Percentiles rank a stretch among this genome's conserved stretches.
Evolutionary conservation across 176 grass and related monocot species (phyloP).

Genomic region (Avena atlantica): DNA sequence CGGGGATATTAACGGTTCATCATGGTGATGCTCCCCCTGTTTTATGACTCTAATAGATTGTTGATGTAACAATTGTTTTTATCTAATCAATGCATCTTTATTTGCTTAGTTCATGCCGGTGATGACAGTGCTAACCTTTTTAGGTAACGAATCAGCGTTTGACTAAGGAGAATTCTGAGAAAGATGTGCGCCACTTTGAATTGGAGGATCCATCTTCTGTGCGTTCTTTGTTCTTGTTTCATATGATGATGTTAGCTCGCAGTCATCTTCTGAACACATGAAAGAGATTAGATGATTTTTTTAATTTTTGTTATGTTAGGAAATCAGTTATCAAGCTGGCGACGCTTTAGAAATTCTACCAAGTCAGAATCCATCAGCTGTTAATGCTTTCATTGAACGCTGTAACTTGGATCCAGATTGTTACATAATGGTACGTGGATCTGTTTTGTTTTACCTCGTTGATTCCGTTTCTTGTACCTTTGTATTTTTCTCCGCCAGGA

Average conservation of each 20-base stretch:
- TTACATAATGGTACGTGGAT: conserved; percentile 78
- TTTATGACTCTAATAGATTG: conserved; percentile 7
- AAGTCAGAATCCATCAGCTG: conserved; percentile 68
- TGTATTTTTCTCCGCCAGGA: background rate
- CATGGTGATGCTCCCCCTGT: conserved; percentile 8
- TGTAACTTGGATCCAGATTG: conserved; percentile 85
- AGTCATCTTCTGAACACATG: conserved; percentile 7
- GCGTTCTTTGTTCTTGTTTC: conserved; percentile 47
- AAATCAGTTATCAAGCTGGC: conserved; percentile 76
- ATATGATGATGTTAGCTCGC: conserved; percentile 5
- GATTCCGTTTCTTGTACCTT: conserved; percentile 17
- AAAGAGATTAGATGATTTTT: conserved; percentile 21
- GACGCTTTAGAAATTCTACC: conserved; percentile 83
- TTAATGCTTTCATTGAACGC: conserved; percentile 85
- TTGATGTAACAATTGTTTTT: background rate
- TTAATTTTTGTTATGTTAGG: conserved; percentile 48
- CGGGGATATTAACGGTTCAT: background rate
- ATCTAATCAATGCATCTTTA: conserved; percentile 19
- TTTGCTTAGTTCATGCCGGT: conserved; percentile 29
- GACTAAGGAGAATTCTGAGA: conserved; percentile 60
- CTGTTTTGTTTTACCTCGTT: conserved; percentile 36
- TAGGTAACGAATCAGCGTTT: conserved; percentile 61
- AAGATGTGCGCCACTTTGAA: conserved; percentile 88
- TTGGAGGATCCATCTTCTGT: conserved; percentile 74
- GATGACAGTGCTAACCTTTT: conserved; percentile 16